Conservation (phyloP, 2,329 filamentous ascomycete genomes). For the Pseudogymnoascus sp. region DNA sequence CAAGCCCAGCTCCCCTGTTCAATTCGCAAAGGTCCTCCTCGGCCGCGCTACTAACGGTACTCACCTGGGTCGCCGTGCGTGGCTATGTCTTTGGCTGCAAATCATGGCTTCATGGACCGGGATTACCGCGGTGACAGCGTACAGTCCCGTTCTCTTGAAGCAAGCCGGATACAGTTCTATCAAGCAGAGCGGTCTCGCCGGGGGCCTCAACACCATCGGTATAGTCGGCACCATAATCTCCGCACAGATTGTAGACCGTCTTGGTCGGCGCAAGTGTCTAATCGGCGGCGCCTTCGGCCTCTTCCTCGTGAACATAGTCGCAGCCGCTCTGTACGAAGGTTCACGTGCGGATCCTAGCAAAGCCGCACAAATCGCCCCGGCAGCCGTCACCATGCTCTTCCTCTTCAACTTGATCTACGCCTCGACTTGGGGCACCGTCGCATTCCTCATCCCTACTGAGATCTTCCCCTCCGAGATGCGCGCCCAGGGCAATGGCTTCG, state of each 20-base stretch:
- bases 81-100: conserved; percentile 38
- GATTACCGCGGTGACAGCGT: conserved; percentile 32
- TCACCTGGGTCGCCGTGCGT: conserved; percentile 34
- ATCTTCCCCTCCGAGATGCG: conserved; percentile 50
- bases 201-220: conserved; percentile 45
- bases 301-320: conserved; percentile 37
- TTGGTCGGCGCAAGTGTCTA: conserved; percentile 40
- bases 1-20: conserved; percentile 30
- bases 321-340: conserved; percentile 31
- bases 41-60: conserved; percentile 28
- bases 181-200: conserved; percentile 41
- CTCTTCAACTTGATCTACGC: conserved; percentile 46
- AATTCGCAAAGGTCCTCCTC: conserved; percentile 33
- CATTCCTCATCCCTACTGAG: conserved; percentile 45
- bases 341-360: conserved; percentile 31
- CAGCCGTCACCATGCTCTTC: conserved; percentile 44
- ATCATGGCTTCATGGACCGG: conserved; percentile 40
- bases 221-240: conserved; percentile 45
- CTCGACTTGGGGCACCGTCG: conserved; percentile 42
- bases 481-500: conserved; percentile 53
- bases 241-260: conserved; percentile 43
- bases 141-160: conserved; percentile 27
- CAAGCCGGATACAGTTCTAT: conserved; percentile 32
- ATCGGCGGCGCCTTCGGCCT: conserved; percentile 40
- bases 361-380: conserved; percentile 36